A percentile compares a stretch with the other conserved stretches of the same genome.
Conservation (phyloP, 306 rosid genomes). For the Calophaca sinica region DNA sequence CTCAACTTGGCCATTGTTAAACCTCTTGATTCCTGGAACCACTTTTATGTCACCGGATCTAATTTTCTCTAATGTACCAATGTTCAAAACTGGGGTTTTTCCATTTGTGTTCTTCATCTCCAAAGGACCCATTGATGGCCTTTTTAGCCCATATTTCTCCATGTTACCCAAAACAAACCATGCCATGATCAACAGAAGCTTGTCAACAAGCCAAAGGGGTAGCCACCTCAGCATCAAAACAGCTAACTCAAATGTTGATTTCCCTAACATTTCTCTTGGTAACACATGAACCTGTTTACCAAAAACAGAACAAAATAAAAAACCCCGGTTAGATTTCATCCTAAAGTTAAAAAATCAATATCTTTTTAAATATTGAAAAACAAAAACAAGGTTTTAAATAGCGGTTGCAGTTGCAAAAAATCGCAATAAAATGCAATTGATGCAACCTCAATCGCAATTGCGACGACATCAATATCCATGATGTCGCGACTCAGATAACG, state of each 20-base stretch:
- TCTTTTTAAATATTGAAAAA: no score
- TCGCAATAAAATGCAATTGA: no score
- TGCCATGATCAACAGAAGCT: conserved; percentile 63
- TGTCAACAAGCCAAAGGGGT: conserved; percentile 86
- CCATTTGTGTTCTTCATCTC: conserved; percentile 77
- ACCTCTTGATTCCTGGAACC: conserved; percentile 71
- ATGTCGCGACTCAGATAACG: not conserved
- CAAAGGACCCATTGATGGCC: conserved; percentile 79
- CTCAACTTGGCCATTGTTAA: conserved; percentile 54
- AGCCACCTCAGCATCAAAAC: conserved; percentile 74
- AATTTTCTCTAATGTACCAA: conserved; percentile 77
- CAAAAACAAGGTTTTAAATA: not conserved
- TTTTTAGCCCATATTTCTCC: conserved; percentile 73
- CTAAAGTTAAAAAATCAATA: not conserved
- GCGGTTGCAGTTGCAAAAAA: no score
- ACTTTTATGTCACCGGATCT: conserved; percentile 81
- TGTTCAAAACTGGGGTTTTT: conserved; percentile 89
- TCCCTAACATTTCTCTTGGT: conserved; percentile 80
- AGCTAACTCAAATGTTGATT: conserved; percentile 80
- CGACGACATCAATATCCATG: no score
- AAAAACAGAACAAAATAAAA: conserved; percentile 51
- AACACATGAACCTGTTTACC: conserved; percentile 75
- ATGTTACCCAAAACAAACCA: conserved; percentile 74
- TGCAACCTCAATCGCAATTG: no score
- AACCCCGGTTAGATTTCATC: conserved; percentile 47